Evolutionary conservation across 2,329 filamentous ascomycete genomes (phyloP).

Genomic region (Colletotrichum tanaceti): DNA sequence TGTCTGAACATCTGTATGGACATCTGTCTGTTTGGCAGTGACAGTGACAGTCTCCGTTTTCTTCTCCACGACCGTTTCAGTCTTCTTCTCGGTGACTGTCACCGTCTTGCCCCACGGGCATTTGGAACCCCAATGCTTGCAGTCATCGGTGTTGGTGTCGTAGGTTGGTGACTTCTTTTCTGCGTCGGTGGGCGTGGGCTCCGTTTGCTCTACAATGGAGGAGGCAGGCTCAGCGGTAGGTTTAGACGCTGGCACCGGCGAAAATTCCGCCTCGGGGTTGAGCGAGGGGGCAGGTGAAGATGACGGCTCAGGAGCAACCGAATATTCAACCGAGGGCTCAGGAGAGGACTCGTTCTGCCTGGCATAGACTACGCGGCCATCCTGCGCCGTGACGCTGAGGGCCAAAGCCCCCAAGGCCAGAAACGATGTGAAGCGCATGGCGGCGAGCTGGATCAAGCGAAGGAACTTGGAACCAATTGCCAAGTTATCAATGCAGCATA

Average conservation of each 20-base stretch:
- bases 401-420: conserved; percentile 29
- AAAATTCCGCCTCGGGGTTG: not conserved
- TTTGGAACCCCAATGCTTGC: conserved; percentile 35
- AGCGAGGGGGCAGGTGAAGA: not conserved
- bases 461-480: conserved; percentile 1
- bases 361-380: conserved; percentile 10
- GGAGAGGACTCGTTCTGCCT: conserved; percentile 28
- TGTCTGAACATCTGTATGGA: conserved; percentile 27
- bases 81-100: conserved; percentile 30
- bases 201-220: conserved; percentile 11
- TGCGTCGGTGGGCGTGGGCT: conserved; percentile 13
- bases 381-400: conserved; percentile 20
- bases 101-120: conserved; percentile 34
- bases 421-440: conserved; percentile 28
- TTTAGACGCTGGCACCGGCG: not conserved
- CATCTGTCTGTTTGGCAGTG: conserved; percentile 42
- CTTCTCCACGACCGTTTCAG: not conserved
- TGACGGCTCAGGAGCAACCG: conserved; percentile 3
- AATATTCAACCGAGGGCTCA: not conserved
- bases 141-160: conserved; percentile 30
- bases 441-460: conserved; percentile 17
- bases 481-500: conserved; percentile 19
- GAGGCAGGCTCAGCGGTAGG: not conserved
- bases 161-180: conserved; percentile 20
- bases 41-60: conserved; percentile 31